Conservation (phyloP, 257 asterid species). For the Paraleonurus japonicus region DNA sequence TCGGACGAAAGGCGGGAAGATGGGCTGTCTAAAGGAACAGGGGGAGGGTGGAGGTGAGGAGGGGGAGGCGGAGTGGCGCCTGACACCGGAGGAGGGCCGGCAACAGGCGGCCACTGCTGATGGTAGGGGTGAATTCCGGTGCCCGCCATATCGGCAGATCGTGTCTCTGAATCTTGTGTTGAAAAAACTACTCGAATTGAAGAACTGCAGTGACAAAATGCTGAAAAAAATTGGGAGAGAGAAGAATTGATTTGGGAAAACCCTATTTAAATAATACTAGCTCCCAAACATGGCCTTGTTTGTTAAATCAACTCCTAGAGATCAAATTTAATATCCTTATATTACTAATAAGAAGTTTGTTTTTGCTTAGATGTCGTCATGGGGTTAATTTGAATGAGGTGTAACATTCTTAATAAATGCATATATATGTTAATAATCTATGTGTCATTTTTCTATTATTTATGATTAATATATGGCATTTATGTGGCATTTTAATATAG, state of each 20-base stretch:
- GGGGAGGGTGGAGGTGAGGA: conserved; percentile 23
- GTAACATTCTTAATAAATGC: too few relatives aligned
- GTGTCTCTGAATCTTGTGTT: background rate
- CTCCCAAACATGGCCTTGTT: background rate
- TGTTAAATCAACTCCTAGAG: background rate
- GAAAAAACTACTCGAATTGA: background rate
- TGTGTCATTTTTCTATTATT: too few relatives aligned
- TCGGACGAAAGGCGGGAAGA: conserved; percentile 27
- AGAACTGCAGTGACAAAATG: background rate
- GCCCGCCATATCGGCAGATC: conserved; percentile 41
- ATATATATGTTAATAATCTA: too few relatives aligned
- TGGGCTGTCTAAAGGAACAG: conserved; percentile 43
- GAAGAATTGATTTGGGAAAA: background rate
- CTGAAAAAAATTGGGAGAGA: background rate
- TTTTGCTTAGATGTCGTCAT: too few relatives aligned
- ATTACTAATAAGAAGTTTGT: too few relatives aligned
- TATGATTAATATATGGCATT: too few relatives aligned
- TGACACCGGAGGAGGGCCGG: conserved; percentile 47
- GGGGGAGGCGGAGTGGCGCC: conserved; percentile 47
- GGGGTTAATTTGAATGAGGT: too few relatives aligned
- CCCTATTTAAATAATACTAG: background rate
- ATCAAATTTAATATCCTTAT: too few relatives aligned
- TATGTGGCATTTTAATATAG: too few relatives aligned
- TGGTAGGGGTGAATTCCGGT: conserved; percentile 83
- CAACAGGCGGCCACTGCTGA: conserved; percentile 71